Evolutionary conservation across 805 yeast genomes (phyloP), one percentile per base, ranked within the genome.

Genomic region (Ogataea siamensis): DNA sequence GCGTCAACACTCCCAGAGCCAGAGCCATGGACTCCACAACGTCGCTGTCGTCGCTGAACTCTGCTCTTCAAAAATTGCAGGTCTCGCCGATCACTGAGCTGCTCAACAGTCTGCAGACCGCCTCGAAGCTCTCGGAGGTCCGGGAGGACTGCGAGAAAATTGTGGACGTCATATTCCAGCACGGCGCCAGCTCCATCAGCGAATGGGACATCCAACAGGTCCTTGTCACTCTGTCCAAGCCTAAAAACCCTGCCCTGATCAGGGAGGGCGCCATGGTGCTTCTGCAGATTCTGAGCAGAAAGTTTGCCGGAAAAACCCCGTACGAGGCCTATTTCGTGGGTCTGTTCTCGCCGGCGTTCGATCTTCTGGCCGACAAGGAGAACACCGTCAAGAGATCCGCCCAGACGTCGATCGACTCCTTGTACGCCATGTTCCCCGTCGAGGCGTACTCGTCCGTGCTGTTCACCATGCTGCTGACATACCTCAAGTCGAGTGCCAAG

Each of bases 341-440:
- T 37, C 72, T 83, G 27, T 67, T 88, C 42, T 68, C 77, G 5
- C 54, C 73, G 3, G 82, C 86, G 11, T 74, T 82, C 35, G 96
- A 88, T 55, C 67, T 79, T 27, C 70, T 78, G 40, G 79, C 91
- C 33, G 98, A 93, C 54, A 93, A 91, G 64, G 98, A 91, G 54
- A 82, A 77, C 58, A 75, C 80, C 33, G 93, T 91, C 30, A 79
- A 80, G 60, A 78, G 94, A 58, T 83, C 94, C 25, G 95, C 95
- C n/a, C 87, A 81, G 60, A 67, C 77, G 30, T 82, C 95, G 8
- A 66, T 78, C 28, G 93, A 85, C 54, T 64, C 87, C 12, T 64
- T 88, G 26, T 74, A 79, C 51, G 82, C 80, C 7, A 65, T 77
- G 46, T 83, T 74, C 67, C 88, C 95, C 30, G 68, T 74, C 11